Evolutionary conservation across 1,139 yeast genomes (phyloP).

Genomic region (Komagataea norvegica): DNA sequence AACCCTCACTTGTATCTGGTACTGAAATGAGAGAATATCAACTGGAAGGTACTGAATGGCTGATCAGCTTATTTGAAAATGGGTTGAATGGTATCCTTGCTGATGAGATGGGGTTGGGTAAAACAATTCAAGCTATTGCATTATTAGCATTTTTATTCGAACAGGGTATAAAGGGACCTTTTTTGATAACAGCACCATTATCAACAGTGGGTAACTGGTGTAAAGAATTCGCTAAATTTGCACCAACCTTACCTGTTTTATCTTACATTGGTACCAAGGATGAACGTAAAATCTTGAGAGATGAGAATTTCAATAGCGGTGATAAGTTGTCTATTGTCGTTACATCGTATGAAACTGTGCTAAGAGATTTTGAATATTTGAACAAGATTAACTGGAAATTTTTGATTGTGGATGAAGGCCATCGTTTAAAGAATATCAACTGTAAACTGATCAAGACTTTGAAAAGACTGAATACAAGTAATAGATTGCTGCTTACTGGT

Average conservation of each 20-base stretch:
- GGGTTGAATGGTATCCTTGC: conserved; percentile 94
- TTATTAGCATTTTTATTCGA: conserved; percentile 73
- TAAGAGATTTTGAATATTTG: conserved; percentile 58
- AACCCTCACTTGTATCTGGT: conserved; percentile 65
- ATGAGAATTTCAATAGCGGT: conserved; percentile 29
- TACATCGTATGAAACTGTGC: conserved; percentile 78
- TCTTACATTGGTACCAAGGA: conserved; percentile 64
- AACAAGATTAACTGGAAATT: conserved; percentile 65
- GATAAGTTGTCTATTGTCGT: conserved; percentile 44
- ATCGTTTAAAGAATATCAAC: conserved; percentile 77
- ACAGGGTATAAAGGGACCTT: conserved; percentile 79
- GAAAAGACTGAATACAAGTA: conserved; percentile 59
- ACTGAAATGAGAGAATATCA: conserved; percentile 78
- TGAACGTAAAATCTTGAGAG: conserved; percentile 43
- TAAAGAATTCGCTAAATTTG: conserved; percentile 62
- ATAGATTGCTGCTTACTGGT: conserved; percentile 79
- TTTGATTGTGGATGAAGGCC: conserved; percentile 94
- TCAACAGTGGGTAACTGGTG: conserved; percentile 87
- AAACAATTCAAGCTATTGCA: conserved; percentile 83
- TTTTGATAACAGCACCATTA: conserved; percentile 79
- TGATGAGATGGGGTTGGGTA: conserved; percentile 96
- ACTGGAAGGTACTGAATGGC: conserved; percentile 87
- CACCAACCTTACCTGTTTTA: conserved; percentile 63
- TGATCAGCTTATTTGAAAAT: conserved; percentile 80
- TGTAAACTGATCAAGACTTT: conserved; percentile 68